Evolutionary conservation across 1,139 yeast species (phyloP), one percentile per base, ranked within the genome.

Genomic region (Geotrichum fermentans): DNA sequence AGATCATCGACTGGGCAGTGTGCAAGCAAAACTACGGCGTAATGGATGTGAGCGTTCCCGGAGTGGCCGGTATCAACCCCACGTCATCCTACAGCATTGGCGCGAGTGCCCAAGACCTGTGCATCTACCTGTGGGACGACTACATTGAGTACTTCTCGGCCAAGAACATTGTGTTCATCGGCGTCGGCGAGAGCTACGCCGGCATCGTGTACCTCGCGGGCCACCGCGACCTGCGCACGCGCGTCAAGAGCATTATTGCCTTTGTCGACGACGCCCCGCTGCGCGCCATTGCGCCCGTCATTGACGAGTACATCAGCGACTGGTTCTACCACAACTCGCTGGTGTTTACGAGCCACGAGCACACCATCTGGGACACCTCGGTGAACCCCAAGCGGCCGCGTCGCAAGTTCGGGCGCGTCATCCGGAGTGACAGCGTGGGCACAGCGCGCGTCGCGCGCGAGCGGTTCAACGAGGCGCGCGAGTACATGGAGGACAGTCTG

Each of bases 321-420:
- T 90, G 97, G 97, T 92, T 82, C 65, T 89, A 82, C 68, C 82
- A 82, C 56, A 85, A 87, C 58, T 87, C 97, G 1, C 77, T 90
- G 24, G 78, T 92, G 0, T 89, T 90, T 64, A 79, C 96, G 6
- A 77, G 89, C 51, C 71, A 74, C 48, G 75, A 75, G 53, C 95
- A 90, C 62, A 73, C 84, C 3, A 83, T 94, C 57, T 89, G 96
- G 96, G 83, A 68, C 45, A 65, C 66, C 6, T 71, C 69, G 40
- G 73, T 74, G 47, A 77, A 73, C 45, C 73, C 73, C 43, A 88
- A 86, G 62, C 77, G 83, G 61, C 96, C 96, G 35, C 78, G 97
- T 61, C 79, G 88, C 62, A 89, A 88, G 66, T 88, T 83, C 63
- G 98, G 98, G 21, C 75, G 96, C 51, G 96, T 92, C 2, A 68